A percentile compares a stretch with the other conserved stretches of the same genome.
Conservation (phyloP, 176 grass and related monocot species). For the Zoysia pacifica region DNA sequence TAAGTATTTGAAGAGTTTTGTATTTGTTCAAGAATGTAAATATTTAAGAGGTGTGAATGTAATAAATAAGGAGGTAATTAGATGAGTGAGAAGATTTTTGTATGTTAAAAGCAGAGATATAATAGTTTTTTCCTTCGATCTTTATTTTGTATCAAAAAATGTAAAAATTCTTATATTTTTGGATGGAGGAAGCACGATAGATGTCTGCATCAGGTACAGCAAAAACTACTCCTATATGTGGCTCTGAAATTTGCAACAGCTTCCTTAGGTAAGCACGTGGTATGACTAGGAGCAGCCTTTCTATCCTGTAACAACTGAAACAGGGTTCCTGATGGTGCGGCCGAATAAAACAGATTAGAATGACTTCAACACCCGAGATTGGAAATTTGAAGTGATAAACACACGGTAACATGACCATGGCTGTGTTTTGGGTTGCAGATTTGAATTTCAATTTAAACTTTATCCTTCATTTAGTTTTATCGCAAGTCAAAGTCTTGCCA, state of each 20-base stretch:
- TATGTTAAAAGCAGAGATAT: no score
- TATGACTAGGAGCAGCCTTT: conserved; percentile 19
- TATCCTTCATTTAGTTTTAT: neutral
- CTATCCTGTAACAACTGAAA: neutral
- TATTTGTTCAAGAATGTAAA: no score
- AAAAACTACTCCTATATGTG: neutral
- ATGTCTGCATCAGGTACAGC: conserved; percentile 48
- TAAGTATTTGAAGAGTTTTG: no score
- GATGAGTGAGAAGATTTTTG: no score
- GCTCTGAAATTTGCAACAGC: conserved; percentile 24
- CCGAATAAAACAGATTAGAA: neutral
- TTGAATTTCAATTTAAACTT: neutral
- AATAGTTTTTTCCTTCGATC: no score
- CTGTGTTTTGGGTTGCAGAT: neutral
- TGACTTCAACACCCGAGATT: neutral
- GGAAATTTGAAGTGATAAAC: neutral
- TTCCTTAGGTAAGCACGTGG: neutral
- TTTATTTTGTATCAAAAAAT: no score
- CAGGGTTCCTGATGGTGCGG: neutral
- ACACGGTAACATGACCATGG: neutral
- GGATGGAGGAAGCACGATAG: no score
- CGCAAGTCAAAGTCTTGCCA: conserved; percentile 38
- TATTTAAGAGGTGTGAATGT: no score
- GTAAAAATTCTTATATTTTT: no score
- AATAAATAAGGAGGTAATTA: no score